Base-by-base conservation (phyloP, 2,329 filamentous ascomycete genomes). In the Tympanopsis confertula region DNA sequence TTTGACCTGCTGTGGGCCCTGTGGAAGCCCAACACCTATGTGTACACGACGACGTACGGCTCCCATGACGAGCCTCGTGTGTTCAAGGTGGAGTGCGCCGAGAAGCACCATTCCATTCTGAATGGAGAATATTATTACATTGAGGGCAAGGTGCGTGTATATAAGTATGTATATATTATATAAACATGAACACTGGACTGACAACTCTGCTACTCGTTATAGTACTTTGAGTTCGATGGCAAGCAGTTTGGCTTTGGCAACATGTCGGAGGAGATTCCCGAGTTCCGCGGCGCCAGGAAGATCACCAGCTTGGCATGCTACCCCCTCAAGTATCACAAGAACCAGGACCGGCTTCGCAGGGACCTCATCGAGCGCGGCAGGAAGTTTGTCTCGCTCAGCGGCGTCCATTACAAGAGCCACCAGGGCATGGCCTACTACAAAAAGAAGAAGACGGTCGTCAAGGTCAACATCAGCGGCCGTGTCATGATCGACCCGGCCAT, bases 1-100 rank as follows among this genome's bases (percentile, higher is more conserved):
- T 94, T 88, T 47, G 86, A 94, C 40, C 69, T 93, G 3, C 64
- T 93, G 1, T 94, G 87, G 87, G 86, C 86, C 0, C 61, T 94
- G 3, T 93, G 84, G 71, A 93, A 91, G 51, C 87, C 87, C 0
- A 84, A 86, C 48, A 86, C 84, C 0, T 72, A 94, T 15, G 81
- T 77, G 1, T 89, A 82, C 53, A 76, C 81, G 0, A 74, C 76
- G 0, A 89, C 84, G 0, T 93, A 94, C 44, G 82, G 82, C 3
- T 78, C 75, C 22, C 62, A 68, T 13, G 83, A 89, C 26, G 79
- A 91, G 48, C 83, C 86, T 2, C 74, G 85, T 13, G 81, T 82
- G 5, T 89, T 93, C 69, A 87, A 84, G 54, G 77, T 89, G 1
- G 84, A 89, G 41, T 72, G 78, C 44, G 79, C 82, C 0, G 78